Base-by-base conservation (phyloP, 805 yeast genomes). In the Torulaspora delbrueckii region DNA sequence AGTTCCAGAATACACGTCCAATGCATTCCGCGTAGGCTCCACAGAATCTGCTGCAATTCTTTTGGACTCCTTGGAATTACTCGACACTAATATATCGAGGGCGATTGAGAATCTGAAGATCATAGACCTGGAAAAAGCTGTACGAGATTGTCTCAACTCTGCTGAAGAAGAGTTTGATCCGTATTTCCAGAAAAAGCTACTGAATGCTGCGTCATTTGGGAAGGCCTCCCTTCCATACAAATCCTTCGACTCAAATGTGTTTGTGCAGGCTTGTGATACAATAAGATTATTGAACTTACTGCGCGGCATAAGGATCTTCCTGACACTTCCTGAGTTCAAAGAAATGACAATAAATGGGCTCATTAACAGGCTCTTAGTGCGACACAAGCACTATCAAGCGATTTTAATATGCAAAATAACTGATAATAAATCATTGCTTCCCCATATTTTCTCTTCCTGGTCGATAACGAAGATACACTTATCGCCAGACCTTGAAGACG, bases 121-220 rank as follows among this genome's bases (percentile, higher is more conserved):
- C 47, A 71, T 82, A 51, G 67, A 78, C 51, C 32, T 65, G 10
- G 74, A 76, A 25, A 67, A 70, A 13, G 96, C 96, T 1, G 82
- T 91, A 1, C 73, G 74, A 27, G 77, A 75, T 14, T 86, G 96
- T 60, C 74, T 89, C 3, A 66, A 74, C 1, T 95, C 95, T 0
- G 84, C 96, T 0, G 63, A 79, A 3, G 82, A 81, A 44, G 98
- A 91, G 56, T 80, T 87, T 55, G 87, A 82, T 50, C 76, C 85
- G 0, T 70, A 72, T 42, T 77, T 90, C 83, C 99, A 93, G 57
- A 89, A 88, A 61, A 78, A 77, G 41, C 67, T 91, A 8, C 65
- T 93, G 31, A 75, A 79, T 43, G 96, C 96, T 1, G 96, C 90
- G 0, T 72, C 86, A 0, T 86, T 90, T 66, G 99, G 97, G 0